Base-by-base conservation (phyloP, 352 stramenopile genomes). In the Pythium coloratum region DNA sequence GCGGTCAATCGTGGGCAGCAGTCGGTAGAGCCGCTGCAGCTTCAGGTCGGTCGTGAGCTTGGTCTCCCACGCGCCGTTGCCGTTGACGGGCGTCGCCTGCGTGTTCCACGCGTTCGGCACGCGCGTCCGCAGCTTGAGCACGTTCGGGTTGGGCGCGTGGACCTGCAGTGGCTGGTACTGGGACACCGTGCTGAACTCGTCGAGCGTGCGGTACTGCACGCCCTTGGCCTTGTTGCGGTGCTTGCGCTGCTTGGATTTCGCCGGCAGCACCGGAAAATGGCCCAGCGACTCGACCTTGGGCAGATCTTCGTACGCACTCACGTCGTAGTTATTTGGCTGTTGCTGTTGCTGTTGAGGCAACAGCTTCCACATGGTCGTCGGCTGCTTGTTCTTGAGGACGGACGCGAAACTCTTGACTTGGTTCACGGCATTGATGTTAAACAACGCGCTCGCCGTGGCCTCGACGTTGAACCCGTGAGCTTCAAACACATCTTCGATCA, bases 401-500 rank as follows among this genome's bases (percentile, higher is more conserved):
- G 81, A 75, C 28, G 81, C 77, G 51, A 81, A 92, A 53, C 75
- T 92, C 66, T 90, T 83, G 13, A 90, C 83, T 33, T 83, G 65
- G 50, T 78, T 72, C 24, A 90, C 26, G 6, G 76, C 80, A 1
- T 72, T 60, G 13, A 92, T 75, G 57, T 92, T 90, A 33, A 81
- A 38, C 38, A 92, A 72, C 51, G 82, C 82, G 3, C 77, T 70
- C 0, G 79, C 82, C 2, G 84, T 75, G 32, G 75, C 81, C 5
- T 86, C 66, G 1, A 92, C 67, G 47, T 92, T 77, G 36, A 85
- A 89, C 10, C 72, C 58, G 18, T 91, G 71, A 28, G 76, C 71
- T 30, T 90, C 81, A 36, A 89, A 72, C 59, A 90, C 78, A 50
- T 85, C 74, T 32, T 91, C 82, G 49, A 92, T 78, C 32, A 90